phyloP scores from a whole-genome alignment of 1,284 basidiomycete species.

The Fistulina hepatica region DNA sequence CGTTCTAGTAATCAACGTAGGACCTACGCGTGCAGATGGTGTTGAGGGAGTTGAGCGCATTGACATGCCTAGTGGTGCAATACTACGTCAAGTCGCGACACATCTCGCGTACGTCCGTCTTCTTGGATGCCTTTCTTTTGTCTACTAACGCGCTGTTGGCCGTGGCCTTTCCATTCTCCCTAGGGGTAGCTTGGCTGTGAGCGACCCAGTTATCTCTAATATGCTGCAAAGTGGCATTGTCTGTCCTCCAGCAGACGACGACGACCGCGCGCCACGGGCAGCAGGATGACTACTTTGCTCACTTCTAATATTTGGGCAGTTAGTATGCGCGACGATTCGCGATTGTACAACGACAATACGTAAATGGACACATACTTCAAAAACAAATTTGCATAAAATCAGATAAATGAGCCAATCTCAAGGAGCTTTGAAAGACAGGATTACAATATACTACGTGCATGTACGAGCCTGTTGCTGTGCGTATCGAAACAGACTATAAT shows the following conservation, averaged over 20 bases:
- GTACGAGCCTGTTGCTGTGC: no score
- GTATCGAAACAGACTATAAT: no score
- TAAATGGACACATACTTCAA: not conserved
- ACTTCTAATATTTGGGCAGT: not conserved
- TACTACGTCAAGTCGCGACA: constrained; percentile 55
- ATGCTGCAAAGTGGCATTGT: constrained; percentile 48
- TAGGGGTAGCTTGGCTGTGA: constrained; percentile 30
- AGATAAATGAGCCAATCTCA: not conserved
- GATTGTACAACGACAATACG: not conserved
- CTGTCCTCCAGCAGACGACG: constrained; percentile 34
- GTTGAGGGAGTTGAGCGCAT: constrained; percentile 67
- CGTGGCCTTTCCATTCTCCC: no score
- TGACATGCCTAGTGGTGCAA: constrained; percentile 55
- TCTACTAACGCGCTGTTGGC: no score
- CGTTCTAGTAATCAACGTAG: constrained; percentile 74
- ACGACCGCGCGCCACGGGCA: constrained; percentile 19
- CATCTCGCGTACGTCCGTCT: constrained; percentile 39
- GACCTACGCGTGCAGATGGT: constrained; percentile 77
- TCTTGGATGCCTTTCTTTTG: not conserved
- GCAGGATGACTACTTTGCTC: constrained; percentile 11
- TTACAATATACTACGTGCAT: constrained; percentile 1
- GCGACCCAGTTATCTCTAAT: constrained; percentile 32
- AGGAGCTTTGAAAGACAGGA: constrained; percentile 6
- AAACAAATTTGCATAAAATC: not conserved
- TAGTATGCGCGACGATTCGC: not conserved